Base-by-base conservation (phyloP, 2,329 filamentous ascomycete genomes). In the Fusarium sp. region DNA sequence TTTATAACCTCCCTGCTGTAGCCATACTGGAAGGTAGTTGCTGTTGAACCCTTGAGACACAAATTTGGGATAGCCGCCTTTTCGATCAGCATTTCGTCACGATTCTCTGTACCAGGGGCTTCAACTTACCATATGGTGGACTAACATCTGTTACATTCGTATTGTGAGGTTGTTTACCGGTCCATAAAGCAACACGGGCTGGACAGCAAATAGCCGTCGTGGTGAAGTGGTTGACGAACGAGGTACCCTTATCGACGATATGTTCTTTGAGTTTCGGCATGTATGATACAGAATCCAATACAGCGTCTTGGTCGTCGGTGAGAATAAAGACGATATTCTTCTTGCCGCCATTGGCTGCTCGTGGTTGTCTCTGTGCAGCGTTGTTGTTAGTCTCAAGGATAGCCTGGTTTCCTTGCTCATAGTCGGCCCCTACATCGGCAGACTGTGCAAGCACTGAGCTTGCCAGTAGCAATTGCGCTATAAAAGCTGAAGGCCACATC, bases 151-250 rank as follows among this genome's bases (percentile, higher is more conserved):
- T 92, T 2, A 92, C 88, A 67, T 92, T 92, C 0, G 89, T 91
- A 67, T 91, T 92, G 69, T 92, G 90, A 0, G 89, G 87, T 8
- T 87, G 83, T 71, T 86, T 87, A 1, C 90, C 90, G 0, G 89
- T 91, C 84, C 84, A 87, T 2, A 92, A 76, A 15, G 84, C 87
- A 3, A 90, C 90, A 3, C 90, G 82, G 0, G 89, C 88, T 0
- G 90, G 90, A 68, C 90, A 92, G 75, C 90, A 92, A 1, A 91
- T 75, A 0, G 90, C 82, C 0, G 88, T 87, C 0, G 90, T 92
- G 68, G 88, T 90, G 58, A 87, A 92, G 70, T 92, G 90, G 39
- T 85, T 85, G 45, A 79, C 78, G 64, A 86, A 92, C 2, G 82
- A 82, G 0, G 87, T 89, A 0, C 89, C 90, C 53, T 87, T 78